These are phyloP conservation scores for Zoysia japonica DNA, from an alignment of 176 grass and related monocot genomes.

Conservation along the genomic window DNA sequence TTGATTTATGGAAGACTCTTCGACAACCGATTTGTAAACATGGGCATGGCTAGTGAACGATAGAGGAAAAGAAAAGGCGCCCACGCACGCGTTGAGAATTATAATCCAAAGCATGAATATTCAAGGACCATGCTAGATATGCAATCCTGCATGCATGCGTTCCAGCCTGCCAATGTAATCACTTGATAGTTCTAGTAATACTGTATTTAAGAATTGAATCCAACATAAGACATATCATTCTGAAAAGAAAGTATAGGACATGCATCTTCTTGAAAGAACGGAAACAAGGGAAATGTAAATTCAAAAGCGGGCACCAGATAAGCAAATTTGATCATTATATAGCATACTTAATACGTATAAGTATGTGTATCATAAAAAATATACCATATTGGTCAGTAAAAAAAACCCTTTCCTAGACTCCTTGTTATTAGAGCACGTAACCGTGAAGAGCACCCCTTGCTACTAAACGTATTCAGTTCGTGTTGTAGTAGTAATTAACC, in stretches of 20 bases:
- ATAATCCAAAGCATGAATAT: too few species aligned
- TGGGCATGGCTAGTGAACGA: not conserved
- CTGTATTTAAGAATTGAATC: not conserved
- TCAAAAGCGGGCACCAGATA: not conserved
- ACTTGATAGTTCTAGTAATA: not conserved
- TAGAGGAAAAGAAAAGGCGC: too few species aligned
- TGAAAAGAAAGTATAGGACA: not conserved
- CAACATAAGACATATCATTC: not conserved
- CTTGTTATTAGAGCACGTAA: not conserved
- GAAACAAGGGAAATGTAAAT: not conserved
- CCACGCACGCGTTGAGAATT: too few species aligned
- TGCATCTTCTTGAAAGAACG: not conserved
- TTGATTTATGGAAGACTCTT: not conserved
- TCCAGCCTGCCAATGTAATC: not conserved
- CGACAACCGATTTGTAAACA: not conserved
- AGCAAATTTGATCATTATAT: not conserved
- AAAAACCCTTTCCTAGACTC: not conserved
- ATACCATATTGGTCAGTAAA: not conserved
- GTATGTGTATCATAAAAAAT: not conserved
- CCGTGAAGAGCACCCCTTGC: not conserved
- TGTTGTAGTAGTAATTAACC: not conserved
- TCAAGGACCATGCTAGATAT: too few species aligned
- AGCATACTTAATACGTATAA: not conserved
- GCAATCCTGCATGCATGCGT: too few species aligned
- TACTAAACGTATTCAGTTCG: not conserved